These are phyloP conservation scores for Ambispora gerdemannii DNA, from an alignment of 192 early-diverging fungal genomes.

Conservation along the genomic window DNA sequence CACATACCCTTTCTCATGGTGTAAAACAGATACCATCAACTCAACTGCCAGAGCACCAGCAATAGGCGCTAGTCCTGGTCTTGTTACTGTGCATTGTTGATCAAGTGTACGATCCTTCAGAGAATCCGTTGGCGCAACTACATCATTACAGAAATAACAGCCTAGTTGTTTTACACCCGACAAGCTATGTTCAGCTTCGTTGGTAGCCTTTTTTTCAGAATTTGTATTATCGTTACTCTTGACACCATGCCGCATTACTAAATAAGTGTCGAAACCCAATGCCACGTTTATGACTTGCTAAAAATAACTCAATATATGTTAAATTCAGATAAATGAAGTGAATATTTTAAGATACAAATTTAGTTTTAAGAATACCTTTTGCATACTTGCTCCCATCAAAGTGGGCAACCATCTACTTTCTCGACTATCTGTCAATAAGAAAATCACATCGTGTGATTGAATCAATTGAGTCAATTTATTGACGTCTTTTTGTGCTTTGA, in stretches of 20 bases:
- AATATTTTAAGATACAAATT: background rate
- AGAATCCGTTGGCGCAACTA: slow-evolving; percentile 95
- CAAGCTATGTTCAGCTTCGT: background rate
- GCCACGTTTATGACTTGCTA: slow-evolving; percentile 90
- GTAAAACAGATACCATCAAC: slow-evolving; percentile 81
- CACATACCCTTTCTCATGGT: slow-evolving; percentile 72
- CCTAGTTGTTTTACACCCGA: slow-evolving; percentile 56
- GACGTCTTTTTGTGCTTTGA: slow-evolving; percentile 45
- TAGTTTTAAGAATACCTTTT: slow-evolving; percentile 44
- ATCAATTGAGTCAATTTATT: slow-evolving; percentile 63
- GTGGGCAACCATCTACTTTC: slow-evolving; percentile 97
- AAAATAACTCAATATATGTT: background rate
- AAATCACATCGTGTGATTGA: slow-evolving; percentile 77
- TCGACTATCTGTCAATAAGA: slow-evolving; percentile 90
- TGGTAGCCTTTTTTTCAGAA: slow-evolving; percentile 8
- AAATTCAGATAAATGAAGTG: background rate
- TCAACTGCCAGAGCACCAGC: slow-evolving; percentile 87
- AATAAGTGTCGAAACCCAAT: slow-evolving; percentile 91
- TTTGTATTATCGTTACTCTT: slow-evolving; percentile 32
- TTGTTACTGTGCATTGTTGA: slow-evolving; percentile 97
- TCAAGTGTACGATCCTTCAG: slow-evolving; percentile 90
- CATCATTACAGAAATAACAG: slow-evolving; percentile 98
- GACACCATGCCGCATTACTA: slow-evolving; percentile 95
- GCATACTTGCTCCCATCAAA: slow-evolving; percentile 66
- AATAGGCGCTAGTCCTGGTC: slow-evolving; percentile 90